Evolutionary conservation across 345 rosid species (phyloP).

Genomic region (Microcos paniculata): DNA sequence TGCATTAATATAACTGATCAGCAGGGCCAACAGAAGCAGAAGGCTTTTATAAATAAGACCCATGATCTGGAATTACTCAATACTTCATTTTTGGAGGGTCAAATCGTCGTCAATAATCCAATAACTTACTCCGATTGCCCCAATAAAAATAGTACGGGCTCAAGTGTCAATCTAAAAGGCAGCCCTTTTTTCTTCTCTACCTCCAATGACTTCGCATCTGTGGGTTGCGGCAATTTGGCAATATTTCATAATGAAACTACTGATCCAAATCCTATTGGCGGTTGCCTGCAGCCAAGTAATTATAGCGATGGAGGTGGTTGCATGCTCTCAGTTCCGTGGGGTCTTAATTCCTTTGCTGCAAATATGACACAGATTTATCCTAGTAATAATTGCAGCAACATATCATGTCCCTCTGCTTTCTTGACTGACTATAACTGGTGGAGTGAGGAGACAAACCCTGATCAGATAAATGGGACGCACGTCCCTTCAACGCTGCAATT

Average conservation of each 20-base stretch:
- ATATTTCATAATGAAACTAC: not conserved
- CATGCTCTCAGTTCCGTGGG: not conserved
- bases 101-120: not conserved
- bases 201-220: not conserved
- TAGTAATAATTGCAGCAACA: not conserved
- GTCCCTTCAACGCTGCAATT: not conserved
- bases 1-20: not conserved
- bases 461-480: not conserved
- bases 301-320: not conserved
- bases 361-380: not conserved
- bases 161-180: not conserved
- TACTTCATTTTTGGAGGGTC: not conserved
- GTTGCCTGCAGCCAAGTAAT: not conserved
- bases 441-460: no score
- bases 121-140: not conserved
- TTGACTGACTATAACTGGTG: not conserved
- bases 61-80: not conserved
- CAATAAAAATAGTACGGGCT: no score
- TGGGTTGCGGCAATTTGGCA: constrained; percentile 15
- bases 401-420: not conserved
- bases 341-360: not conserved
- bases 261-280: not conserved
- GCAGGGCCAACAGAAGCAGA: not conserved
- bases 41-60: not conserved
- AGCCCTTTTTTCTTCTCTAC: constrained; percentile 10